phyloP scores from a whole-genome alignment of 805 yeast genomes.

The Schwanniomyces sp. region DNA sequence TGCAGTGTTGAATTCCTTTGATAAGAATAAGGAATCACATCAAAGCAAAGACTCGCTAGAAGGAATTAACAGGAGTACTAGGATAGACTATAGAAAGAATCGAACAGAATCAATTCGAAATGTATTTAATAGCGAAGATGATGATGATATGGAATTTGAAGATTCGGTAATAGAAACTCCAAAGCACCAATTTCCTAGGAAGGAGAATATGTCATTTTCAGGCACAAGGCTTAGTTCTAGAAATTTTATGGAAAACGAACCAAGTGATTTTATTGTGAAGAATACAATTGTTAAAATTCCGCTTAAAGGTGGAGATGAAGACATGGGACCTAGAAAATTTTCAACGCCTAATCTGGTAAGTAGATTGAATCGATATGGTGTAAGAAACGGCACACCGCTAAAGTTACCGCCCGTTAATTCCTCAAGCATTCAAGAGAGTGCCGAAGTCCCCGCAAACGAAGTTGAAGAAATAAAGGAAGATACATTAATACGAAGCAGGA shows the following conservation, averaged over 20 bases:
- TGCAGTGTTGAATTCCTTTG: conserved; percentile 6
- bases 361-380: conserved; percentile 8
- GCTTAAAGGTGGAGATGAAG: conserved; percentile 7
- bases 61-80: background rate
- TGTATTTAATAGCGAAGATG: conserved; percentile 5
- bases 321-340: background rate
- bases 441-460: background rate
- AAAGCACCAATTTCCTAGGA: conserved; percentile 4
- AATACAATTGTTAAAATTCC: conserved; percentile 11
- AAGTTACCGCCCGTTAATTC: conserved; percentile 10
- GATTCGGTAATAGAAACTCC: conserved; percentile 31
- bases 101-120: background rate
- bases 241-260: background rate
- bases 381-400: conserved; percentile 19
- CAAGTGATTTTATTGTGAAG: conserved; percentile 1
- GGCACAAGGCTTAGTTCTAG: background rate
- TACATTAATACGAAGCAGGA: conserved; percentile 12
- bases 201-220: conserved; percentile 1
- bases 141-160: conserved; percentile 28
- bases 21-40: conserved; percentile 1
- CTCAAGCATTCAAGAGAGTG: conserved; percentile 1
- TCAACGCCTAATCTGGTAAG: conserved; percentile 7
- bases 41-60: background rate
- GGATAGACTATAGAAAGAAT: background rate
- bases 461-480: conserved; percentile 9